Evolutionary conservation across 2,329 filamentous ascomycete species (phyloP).

Genomic region (Nemania bipapillata): DNA sequence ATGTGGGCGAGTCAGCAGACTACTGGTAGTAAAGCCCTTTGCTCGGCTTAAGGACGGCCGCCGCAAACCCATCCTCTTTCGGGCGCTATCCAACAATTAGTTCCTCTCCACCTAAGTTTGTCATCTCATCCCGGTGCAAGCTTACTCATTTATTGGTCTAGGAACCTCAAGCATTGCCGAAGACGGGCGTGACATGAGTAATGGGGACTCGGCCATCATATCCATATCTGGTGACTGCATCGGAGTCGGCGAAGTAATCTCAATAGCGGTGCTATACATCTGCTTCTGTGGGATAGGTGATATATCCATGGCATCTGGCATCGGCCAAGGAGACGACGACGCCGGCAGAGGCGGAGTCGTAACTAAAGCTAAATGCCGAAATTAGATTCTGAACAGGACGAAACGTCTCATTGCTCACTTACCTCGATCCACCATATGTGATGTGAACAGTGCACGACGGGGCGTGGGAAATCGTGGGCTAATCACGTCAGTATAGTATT

Average conservation of each 20-base stretch:
- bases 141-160: constrained; percentile 66
- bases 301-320: constrained; percentile 87
- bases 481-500: constrained; percentile 38
- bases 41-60: constrained; percentile 79
- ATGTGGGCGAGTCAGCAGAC: constrained; percentile 60
- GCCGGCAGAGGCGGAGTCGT: constrained; percentile 82
- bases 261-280: constrained; percentile 72
- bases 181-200: constrained; percentile 58
- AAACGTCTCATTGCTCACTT: constrained; percentile 62
- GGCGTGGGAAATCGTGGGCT: constrained; percentile 87
- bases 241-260: constrained; percentile 78
- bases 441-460: constrained; percentile 84
- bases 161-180: constrained; percentile 59
- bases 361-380: constrained; percentile 68
- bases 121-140: constrained; percentile 34
- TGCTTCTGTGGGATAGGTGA: constrained; percentile 91
- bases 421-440: constrained; percentile 74
- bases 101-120: background rate
- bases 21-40: constrained; percentile 78
- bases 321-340: constrained; percentile 80
- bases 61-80: constrained; percentile 71
- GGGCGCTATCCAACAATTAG: constrained; percentile 63
- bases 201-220: constrained; percentile 68
- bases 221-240: constrained; percentile 58
- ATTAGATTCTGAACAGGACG: constrained; percentile 25